These are phyloP conservation scores for Rhodotorula sp. DNA, from an alignment of 1,284 basidiomycete species.

Conservation along the genomic window DNA sequence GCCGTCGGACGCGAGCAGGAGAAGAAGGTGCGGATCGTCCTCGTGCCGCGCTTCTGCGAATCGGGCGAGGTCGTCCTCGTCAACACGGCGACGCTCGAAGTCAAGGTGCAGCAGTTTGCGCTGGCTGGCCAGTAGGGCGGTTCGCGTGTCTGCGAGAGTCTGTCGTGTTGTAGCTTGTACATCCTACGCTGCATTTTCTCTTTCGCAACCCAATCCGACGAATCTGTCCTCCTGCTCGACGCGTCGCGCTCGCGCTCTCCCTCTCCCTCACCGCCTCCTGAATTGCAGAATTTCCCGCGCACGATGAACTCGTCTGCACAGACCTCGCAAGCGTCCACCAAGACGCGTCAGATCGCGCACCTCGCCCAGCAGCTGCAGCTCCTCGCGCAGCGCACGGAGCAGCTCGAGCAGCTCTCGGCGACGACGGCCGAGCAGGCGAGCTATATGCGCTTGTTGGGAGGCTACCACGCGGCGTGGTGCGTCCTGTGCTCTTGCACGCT, in stretches of 20 bases:
- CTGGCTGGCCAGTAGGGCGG: neutral
- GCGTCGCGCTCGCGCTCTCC: neutral
- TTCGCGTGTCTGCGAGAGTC: neutral
- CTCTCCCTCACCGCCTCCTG: neutral
- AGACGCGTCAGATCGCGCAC: conserved; percentile 23
- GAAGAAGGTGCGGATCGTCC: conserved; percentile 64
- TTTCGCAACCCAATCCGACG: too few relatives aligned
- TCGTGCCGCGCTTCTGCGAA: conserved; percentile 78
- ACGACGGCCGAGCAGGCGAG: conserved; percentile 38
- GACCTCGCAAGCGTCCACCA: neutral
- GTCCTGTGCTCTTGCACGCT: neutral
- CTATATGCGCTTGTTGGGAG: conserved; percentile 35
- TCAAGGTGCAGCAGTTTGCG: conserved; percentile 49
- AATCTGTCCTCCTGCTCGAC: neutral
- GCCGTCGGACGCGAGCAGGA: conserved; percentile 37
- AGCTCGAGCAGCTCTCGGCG: conserved; percentile 31
- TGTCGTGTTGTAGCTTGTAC: neutral
- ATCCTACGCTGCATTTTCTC: neutral
- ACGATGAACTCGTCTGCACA: neutral
- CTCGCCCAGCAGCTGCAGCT: conserved; percentile 28
- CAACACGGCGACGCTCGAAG: conserved; percentile 61
- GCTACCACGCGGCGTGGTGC: conserved; percentile 34
- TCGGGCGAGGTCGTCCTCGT: conserved; percentile 66
- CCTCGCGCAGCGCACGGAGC: conserved; percentile 25
- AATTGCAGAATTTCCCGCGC: conserved; percentile 2